These are phyloP conservation scores for Sporothrix dimorphospora DNA, from an alignment of 2,329 filamentous ascomycete genomes.

Conservation along the genomic window DNA sequence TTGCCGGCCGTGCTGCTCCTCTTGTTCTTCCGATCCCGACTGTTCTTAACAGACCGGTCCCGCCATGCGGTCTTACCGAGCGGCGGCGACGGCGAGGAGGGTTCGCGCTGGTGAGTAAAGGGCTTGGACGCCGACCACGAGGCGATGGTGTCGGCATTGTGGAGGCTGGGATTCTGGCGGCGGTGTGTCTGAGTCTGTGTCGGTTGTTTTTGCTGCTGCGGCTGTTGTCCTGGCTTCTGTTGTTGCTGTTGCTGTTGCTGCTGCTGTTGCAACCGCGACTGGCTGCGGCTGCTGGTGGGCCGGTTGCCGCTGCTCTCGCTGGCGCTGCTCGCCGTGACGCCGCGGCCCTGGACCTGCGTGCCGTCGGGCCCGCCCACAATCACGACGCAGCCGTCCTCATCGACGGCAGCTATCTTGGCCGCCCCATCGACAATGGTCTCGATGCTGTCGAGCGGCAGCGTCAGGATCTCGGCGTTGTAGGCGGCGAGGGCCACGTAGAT, in stretches of 20 bases:
- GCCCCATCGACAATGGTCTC: constrained; percentile 93
- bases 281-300: constrained; percentile 22
- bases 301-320: constrained; percentile 38
- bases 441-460: constrained; percentile 74
- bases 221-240: constrained; percentile 21
- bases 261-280: constrained; percentile 18
- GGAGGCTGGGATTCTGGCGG: constrained; percentile 2
- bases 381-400: constrained; percentile 30
- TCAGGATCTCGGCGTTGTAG: constrained; percentile 90
- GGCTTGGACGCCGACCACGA: constrained; percentile 13
- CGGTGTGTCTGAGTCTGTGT: background rate
- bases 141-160: background rate
- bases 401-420: constrained; percentile 81
- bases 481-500: constrained; percentile 90
- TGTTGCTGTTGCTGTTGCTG: constrained; percentile 23
- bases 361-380: constrained; percentile 30
- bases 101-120: constrained; percentile 30
- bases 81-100: constrained; percentile 33
- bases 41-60: constrained; percentile 14
- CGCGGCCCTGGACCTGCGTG: constrained; percentile 27
- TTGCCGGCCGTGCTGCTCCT: constrained; percentile 34
- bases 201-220: constrained; percentile 13
- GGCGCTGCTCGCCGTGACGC: constrained; percentile 22
- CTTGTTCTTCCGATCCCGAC: constrained; percentile 41
- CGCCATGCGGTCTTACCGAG: constrained; percentile 28